Evolutionary conservation across 345 rosid species (phyloP).

Genomic region (Rhizophora apiculata): DNA sequence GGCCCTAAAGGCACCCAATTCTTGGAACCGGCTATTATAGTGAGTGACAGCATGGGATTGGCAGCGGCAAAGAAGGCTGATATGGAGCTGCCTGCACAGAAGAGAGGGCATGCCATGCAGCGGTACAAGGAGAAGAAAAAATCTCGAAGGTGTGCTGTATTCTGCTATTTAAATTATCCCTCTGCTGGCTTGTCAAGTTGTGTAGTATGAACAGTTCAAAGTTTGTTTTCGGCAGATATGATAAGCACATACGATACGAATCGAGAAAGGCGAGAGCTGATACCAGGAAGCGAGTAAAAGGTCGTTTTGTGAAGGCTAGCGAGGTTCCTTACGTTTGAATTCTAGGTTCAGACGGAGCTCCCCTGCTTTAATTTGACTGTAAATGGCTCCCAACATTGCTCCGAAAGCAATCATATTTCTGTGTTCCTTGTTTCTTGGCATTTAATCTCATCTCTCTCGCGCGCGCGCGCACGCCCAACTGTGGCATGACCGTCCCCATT

Average conservation of each 20-base stretch:
- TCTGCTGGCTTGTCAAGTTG: not conserved
- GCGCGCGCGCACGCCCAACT: no score
- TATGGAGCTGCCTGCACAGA: conserved; percentile 53
- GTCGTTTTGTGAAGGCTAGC: conserved; percentile 83
- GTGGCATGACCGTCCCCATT: no score
- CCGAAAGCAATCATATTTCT: conserved; percentile 15
- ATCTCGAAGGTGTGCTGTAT: conserved; percentile 54
- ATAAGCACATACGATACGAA: conserved; percentile 88
- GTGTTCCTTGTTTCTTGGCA: conserved; percentile 1
- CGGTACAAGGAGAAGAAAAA: conserved; percentile 96
- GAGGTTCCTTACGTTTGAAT: conserved; percentile 42
- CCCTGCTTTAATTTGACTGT: conserved; percentile 15
- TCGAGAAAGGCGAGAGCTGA: conserved; percentile 96
- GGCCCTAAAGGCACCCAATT: conserved; percentile 40
- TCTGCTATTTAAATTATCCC: not conserved
- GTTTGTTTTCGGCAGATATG: conserved; percentile 49
- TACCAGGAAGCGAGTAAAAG: conserved; percentile 83
- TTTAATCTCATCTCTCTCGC: not conserved
- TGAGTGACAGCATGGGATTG: conserved; percentile 33
- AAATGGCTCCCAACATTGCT: conserved; percentile 18
- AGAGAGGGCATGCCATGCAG: conserved; percentile 82
- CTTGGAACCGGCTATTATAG: conserved; percentile 33
- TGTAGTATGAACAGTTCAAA: not conserved
- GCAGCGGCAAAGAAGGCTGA: conserved; percentile 52
- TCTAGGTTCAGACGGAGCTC: conserved; percentile 4